Conservation (phyloP, 495 filamentous ascomycete species). For the Penicillium subrubescens region DNA sequence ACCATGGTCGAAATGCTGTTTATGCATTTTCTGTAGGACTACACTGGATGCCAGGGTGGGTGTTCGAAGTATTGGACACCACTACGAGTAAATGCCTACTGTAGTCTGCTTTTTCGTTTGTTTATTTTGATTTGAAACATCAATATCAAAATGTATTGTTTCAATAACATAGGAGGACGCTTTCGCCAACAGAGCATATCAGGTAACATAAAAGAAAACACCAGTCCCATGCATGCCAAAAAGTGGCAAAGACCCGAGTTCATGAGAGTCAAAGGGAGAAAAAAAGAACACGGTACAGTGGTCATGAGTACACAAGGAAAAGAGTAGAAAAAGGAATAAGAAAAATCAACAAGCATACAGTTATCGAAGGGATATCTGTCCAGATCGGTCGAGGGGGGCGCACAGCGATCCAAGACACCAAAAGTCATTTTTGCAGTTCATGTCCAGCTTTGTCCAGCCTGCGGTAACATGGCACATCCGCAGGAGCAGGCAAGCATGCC, state of each 20-base stretch:
- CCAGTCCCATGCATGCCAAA: conserved; percentile 51
- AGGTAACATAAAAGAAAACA: conserved; percentile 41
- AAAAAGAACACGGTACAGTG: conserved; percentile 13
- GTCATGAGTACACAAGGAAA: conserved; percentile 21
- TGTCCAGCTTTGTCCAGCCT: conserved; percentile 37
- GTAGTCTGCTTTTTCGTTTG: no score
- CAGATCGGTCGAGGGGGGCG: conserved; percentile 17
- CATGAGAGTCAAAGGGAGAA: conserved; percentile 37
- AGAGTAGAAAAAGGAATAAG: conserved; percentile 24
- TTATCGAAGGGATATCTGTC: conserved; percentile 9
- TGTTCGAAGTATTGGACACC: no score
- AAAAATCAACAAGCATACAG: conserved; percentile 13
- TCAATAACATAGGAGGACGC: conserved; percentile 36
- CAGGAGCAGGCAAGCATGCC: conserved; percentile 27
- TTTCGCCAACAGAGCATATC: conserved; percentile 39
- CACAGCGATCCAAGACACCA: conserved; percentile 29
- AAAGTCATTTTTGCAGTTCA: conserved; percentile 22
- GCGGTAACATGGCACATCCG: conserved; percentile 30
- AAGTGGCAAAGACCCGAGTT: conserved; percentile 38
- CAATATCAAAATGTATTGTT: conserved; percentile 27
- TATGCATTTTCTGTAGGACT: no score
- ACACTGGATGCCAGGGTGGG: no score
- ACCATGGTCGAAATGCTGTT: no score
- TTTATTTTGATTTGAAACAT: conserved; percentile 3
- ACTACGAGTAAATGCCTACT: no score